Percentiles rank a stretch among this genome's conserved stretches.
These are phyloP conservation scores for Alternaria tenuissima DNA, from an alignment of 2,329 filamentous ascomycete genomes.

Conservation along the genomic window DNA sequence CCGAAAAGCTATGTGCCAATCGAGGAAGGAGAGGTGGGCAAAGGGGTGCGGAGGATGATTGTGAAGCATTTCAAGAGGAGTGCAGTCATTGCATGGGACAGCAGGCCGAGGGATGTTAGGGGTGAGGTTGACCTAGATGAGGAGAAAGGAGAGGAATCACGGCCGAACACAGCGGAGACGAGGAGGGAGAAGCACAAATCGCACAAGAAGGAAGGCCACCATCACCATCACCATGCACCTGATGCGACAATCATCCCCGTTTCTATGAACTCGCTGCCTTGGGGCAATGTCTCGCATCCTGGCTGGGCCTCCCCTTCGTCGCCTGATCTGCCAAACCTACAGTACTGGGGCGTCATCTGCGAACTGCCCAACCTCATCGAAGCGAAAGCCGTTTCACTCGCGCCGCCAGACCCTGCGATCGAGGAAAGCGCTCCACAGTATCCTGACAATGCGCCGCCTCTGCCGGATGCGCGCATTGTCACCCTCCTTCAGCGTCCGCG, in stretches of 20 bases:
- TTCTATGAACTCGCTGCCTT: conserved; percentile 63
- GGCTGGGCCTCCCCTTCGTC: conserved; percentile 88
- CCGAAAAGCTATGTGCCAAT: conserved; percentile 88
- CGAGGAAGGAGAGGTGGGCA: conserved; percentile 82
- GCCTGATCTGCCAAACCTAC: conserved; percentile 77
- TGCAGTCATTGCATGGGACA: conserved; percentile 81
- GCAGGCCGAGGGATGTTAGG: conserved; percentile 69
- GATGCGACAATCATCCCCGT: conserved; percentile 50
- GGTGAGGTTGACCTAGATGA: conserved; percentile 49
- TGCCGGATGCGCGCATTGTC: conserved; percentile 72
- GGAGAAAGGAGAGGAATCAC: conserved; percentile 23
- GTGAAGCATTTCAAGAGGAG: conserved; percentile 75
- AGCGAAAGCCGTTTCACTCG: conserved; percentile 88
- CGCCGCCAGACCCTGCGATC: conserved; percentile 64
- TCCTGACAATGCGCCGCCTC: conserved; percentile 42
- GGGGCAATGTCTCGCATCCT: conserved; percentile 84
- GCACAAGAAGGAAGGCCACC: conserved; percentile 34
- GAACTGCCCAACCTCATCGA: conserved; percentile 92
- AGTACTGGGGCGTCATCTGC: conserved; percentile 80
- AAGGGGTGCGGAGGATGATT: conserved; percentile 78
- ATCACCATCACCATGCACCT: conserved; percentile 30
- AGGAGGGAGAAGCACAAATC: conserved; percentile 45
- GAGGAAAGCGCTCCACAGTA: conserved; percentile 31
- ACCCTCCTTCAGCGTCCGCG: conserved; percentile 74
- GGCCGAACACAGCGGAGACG: conserved; percentile 33